These are phyloP conservation scores for Irpex sp. DNA, from an alignment of 1,284 basidiomycete genomes.

Conservation along the genomic window DNA sequence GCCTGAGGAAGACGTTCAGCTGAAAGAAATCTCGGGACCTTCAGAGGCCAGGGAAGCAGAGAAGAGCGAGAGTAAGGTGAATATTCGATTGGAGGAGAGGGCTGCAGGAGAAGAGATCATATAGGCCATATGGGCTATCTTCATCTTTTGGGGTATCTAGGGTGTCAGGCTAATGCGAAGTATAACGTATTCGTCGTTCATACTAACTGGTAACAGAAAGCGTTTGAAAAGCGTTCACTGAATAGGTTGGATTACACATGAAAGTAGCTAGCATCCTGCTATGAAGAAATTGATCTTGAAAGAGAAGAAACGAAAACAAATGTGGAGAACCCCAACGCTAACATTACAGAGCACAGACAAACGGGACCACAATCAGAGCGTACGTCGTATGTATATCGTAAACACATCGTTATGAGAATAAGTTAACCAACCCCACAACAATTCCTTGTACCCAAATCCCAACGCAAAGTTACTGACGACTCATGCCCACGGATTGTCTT, in stretches of 20 bases:
- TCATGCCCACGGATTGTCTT: slow-evolving; percentile 54
- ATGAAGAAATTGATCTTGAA: background rate
- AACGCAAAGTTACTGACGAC: too few species aligned
- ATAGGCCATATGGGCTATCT: too few species aligned
- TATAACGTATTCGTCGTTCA: background rate
- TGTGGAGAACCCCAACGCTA: background rate
- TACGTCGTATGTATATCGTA: background rate
- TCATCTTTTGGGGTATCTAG: background rate
- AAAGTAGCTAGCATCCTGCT: too few species aligned
- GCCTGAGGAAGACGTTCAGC: background rate
- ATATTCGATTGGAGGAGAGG: background rate
- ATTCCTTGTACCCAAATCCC: too few species aligned
- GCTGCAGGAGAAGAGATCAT: background rate
- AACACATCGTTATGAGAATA: background rate
- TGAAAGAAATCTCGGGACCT: background rate
- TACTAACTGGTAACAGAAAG: too few species aligned
- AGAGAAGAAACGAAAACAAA: background rate
- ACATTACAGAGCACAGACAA: too few species aligned
- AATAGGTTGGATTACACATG: too few species aligned
- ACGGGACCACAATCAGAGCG: too few species aligned
- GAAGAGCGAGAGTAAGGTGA: background rate
- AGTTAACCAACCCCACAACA: background rate
- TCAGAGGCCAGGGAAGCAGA: background rate
- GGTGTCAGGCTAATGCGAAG: too few species aligned
- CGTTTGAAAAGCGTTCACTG: too few species aligned